Percentiles rank a stretch among this genome's conserved stretches.
These are phyloP conservation scores for Quercus dentata DNA, from an alignment of 306 rosid genomes.

Conservation along the genomic window DNA sequence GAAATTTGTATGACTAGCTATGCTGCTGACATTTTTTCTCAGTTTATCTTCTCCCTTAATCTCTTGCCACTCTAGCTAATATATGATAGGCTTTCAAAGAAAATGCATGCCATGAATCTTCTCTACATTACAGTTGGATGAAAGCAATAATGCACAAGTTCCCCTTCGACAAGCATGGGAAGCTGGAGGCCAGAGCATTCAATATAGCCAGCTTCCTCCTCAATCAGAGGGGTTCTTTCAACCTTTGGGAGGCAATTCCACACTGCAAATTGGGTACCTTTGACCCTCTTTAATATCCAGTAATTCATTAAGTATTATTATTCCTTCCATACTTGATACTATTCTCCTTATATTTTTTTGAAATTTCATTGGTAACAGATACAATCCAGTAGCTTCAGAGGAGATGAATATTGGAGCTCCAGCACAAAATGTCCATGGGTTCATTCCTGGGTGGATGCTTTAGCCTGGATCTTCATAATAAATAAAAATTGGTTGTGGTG, in stretches of 20 bases:
- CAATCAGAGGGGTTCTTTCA: conserved; percentile 53
- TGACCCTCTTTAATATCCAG: neutral
- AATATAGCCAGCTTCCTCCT: conserved; percentile 30
- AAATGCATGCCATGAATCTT: neutral
- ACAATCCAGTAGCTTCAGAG: conserved; percentile 28
- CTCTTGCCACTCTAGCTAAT: neutral
- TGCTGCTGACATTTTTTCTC: too few relatives aligned
- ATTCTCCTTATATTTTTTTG: neutral
- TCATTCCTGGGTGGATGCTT: conserved; percentile 62
- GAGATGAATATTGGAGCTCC: conserved; percentile 44
- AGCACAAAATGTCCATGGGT: conserved; percentile 48
- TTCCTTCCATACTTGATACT: neutral
- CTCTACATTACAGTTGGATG: conserved; percentile 49
- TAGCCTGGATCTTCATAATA: conserved; percentile 15
- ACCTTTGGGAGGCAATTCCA: conserved; percentile 43
- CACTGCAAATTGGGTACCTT: conserved; percentile 57
- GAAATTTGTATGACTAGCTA: too few relatives aligned
- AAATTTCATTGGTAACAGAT: conserved; percentile 38
- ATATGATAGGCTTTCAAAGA: neutral
- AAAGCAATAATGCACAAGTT: conserved; percentile 30
- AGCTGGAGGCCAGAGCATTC: conserved; percentile 26
- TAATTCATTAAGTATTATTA: too few relatives aligned
- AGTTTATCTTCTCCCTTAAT: neutral
- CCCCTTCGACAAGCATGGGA: conserved; percentile 44
- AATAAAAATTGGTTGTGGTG: neutral